Percentiles rank a stretch among this genome's conserved stretches.
These are phyloP conservation scores for Diaporthe caulivora DNA, from an alignment of 2,329 filamentous ascomycete genomes.

Conservation along the genomic window DNA sequence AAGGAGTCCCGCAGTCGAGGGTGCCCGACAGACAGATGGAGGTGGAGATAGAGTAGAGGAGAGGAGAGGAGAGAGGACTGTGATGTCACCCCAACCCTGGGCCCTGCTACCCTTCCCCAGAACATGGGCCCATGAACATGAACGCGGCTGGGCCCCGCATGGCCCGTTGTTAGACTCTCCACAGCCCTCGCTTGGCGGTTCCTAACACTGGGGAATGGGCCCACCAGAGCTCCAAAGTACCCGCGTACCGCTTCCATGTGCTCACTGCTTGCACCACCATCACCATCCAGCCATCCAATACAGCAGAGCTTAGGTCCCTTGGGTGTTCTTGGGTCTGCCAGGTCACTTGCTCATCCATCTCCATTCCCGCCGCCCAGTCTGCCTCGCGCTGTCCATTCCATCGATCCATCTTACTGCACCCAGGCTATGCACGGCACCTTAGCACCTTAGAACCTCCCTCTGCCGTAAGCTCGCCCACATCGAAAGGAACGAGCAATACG, in stretches of 20 bases:
- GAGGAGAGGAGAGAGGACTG: neutral
- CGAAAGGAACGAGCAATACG: neutral
- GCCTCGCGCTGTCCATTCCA: conserved; percentile 27
- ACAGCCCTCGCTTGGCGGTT: conserved; percentile 25
- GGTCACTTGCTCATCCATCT: conserved; percentile 27
- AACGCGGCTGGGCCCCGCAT: conserved; percentile 15
- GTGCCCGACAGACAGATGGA: neutral
- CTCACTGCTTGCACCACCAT: neutral
- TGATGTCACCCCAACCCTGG: conserved; percentile 26
- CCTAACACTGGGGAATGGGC: conserved; percentile 23
- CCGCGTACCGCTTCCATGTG: neutral
- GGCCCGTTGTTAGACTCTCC: conserved; percentile 11
- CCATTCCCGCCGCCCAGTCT: neutral
- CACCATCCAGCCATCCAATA: neutral
- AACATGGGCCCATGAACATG: neutral
- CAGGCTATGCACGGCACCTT: neutral
- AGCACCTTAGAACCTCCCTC: neutral
- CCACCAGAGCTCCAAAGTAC: neutral
- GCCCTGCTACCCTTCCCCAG: neutral
- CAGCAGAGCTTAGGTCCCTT: conserved; percentile 19
- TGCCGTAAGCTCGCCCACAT: neutral
- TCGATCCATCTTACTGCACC: conserved; percentile 2
- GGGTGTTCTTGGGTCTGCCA: neutral
- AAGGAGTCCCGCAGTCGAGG: conserved; percentile 18
- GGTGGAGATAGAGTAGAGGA: neutral